Base-by-base conservation (phyloP, 2,329 filamentous ascomycete genomes). In the Fusarium algeriense region DNA sequence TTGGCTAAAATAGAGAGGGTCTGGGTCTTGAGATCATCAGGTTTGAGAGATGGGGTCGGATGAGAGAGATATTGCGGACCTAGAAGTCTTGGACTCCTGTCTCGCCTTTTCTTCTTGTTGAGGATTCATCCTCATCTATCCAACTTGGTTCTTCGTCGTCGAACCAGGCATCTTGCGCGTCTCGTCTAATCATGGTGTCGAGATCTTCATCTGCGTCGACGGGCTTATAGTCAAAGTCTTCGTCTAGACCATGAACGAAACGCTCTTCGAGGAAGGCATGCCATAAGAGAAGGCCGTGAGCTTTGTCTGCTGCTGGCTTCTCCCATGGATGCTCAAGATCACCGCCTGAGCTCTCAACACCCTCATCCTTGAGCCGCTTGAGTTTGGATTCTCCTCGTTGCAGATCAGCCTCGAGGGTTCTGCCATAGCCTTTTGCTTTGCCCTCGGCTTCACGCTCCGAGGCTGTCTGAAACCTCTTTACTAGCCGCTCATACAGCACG, bases 401-500 rank as follows among this genome's bases (percentile, higher is more conserved):
- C 10, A 97, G 83, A 71, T 95, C 93, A 2, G 93, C 90, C 78
- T 97, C 92, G 8, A 97, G 86, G 15, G 92, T 87, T 28, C 92
- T 92, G 2, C 92, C 92, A 79, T 94, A 96, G 14, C 94, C 94
- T 78, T 94, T 94, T 12, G 84, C 83, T 45, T 89, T 89, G 12
- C 91, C 92, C 74, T 95, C 93, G 10, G 87, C 87, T 78, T 94
- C 90, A 57, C 93, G 89, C 81, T 97, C 93, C 7, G 86, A 84
- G 5, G 90, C 83, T 2, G 90, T 91, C 71, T 95, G 93, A 79
- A 94, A 95, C 55, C 89, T 89, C 56, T 93, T 90, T 66, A 97
- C 88, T 28, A 97, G 86, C 57, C 89, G 88, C 79, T 97, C 93
- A 83, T 97, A 97, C 35, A 97, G 87, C 12, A 95, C 83, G 2